Base-by-base conservation (phyloP, 2,329 filamentous ascomycete species). In the Xylaria sp. region DNA sequence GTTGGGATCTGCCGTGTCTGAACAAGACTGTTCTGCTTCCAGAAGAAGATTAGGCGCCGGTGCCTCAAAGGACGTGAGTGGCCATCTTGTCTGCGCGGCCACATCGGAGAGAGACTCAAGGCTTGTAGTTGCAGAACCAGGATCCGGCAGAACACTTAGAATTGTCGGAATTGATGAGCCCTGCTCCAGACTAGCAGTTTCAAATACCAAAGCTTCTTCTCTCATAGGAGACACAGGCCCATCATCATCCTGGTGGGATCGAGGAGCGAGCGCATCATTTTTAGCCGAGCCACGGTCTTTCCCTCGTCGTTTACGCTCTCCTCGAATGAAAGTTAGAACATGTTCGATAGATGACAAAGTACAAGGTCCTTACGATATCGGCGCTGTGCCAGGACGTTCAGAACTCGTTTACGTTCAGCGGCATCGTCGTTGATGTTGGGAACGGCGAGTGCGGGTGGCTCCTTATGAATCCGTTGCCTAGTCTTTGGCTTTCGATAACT, bases 351-450 rank as follows among this genome's bases (percentile, higher is more conserved):
- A 4, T 25, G 15, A 57, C 7, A 54, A 7, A 44, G 39, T 6
- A 12, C 15, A 20, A 9, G 20, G 10, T 34, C 65, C 78, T 72
- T 72, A 86, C 85, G 79, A 65, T 88, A 88, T 79, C 86, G 80
- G 55, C 86, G 81, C 69, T 88, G 86, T 0, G 86, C 86, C 44
- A 88, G 76, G 10, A 88, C 84, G 64, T 87, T 88, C 25, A 88
- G 71, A 0, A 87, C 80, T 12, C 86, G 80, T 75, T 88, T 88
- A 25, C 86, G 80, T 76, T 88, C 86, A 2, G 82, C 79, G 1
- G 86, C 83, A 77, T 88, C 81, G 25, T 87, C 79, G 5, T 85
- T 82, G 20, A 86, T 84, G 58, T 85, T 75, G 5, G 85, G 85
- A 7, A 87, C 80, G 1, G 79, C 77, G 7, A 87, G 75, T 2